A percentile compares a stretch with the other conserved stretches of the same genome.
Evolutionary conservation across 164 flowering plant species (phyloP).

Genomic region (Dillenia suffruticosa): DNA sequence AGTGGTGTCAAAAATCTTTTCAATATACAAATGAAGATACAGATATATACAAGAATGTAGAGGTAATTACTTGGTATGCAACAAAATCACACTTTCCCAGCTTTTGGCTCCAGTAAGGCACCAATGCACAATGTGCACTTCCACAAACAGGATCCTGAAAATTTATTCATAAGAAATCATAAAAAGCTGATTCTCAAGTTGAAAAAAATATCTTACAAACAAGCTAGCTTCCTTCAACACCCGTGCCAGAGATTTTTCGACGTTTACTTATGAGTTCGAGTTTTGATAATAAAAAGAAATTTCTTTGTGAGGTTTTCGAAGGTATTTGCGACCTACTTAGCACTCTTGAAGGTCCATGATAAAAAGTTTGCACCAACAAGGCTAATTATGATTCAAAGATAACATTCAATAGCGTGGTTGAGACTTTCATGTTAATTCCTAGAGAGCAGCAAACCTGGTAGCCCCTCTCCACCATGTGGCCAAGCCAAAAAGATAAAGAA

Average conservation of each 20-base stretch:
- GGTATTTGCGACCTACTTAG: too few relatives aligned
- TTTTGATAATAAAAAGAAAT: too few relatives aligned
- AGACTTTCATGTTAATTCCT: too few relatives aligned
- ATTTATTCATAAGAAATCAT: background rate
- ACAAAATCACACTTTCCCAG: constrained; percentile 57
- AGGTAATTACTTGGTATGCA: constrained; percentile 47
- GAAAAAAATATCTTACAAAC: background rate
- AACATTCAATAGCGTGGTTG: too few relatives aligned
- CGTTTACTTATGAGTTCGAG: too few relatives aligned
- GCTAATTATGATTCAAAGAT: too few relatives aligned
- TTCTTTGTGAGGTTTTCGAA: too few relatives aligned
- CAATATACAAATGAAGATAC: background rate
- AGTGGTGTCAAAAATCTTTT: background rate
- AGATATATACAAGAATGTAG: constrained; percentile 4
- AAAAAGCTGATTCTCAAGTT: too few relatives aligned
- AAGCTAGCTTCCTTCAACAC: background rate
- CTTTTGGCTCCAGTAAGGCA: constrained; percentile 67
- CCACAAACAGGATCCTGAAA: constrained; percentile 86
- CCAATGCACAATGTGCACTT: constrained; percentile 78
- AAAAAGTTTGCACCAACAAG: too few relatives aligned
- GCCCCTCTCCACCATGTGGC: too few relatives aligned
- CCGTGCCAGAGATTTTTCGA: background rate
- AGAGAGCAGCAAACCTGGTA: too few relatives aligned
- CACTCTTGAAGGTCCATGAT: too few relatives aligned
- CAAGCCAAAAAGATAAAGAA: background rate